Evolutionary conservation across 1,284 basidiomycete species (phyloP).

Genomic region (Coniferiporia sulphurascens): DNA sequence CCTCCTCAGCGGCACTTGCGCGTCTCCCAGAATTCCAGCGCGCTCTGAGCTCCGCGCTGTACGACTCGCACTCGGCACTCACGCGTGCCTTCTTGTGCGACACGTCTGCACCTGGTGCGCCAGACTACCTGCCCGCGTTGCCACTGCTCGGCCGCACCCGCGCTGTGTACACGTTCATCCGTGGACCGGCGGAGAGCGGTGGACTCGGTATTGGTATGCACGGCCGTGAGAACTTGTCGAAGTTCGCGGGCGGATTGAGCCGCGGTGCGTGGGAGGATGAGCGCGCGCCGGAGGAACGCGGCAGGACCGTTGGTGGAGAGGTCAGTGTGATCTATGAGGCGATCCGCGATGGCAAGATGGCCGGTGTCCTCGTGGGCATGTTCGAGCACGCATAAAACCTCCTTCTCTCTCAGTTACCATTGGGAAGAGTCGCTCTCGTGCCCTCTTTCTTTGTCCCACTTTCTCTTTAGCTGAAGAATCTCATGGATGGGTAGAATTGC

Average conservation of each 20-base stretch:
- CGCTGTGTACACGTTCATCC: constrained; percentile 66
- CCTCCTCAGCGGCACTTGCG: constrained; percentile 27
- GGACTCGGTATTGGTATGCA: constrained; percentile 69
- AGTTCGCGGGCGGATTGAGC: constrained; percentile 53
- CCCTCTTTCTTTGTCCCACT: neutral
- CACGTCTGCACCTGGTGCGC: constrained; percentile 40
- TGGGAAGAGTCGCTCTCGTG: neutral
- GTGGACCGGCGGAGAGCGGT: constrained; percentile 28
- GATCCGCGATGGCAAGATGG: constrained; percentile 69
- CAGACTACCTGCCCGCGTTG: constrained; percentile 55
- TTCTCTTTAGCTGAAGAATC: neutral
- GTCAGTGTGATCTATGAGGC: constrained; percentile 69
- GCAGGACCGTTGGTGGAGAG: constrained; percentile 60
- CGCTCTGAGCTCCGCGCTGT: constrained; percentile 25
- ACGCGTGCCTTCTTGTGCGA: constrained; percentile 35
- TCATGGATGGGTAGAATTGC: too few species aligned
- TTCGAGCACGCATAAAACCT: constrained; percentile 28
- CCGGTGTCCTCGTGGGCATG: constrained; percentile 48
- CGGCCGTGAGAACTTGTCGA: constrained; percentile 58
- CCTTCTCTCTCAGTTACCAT: too few species aligned
- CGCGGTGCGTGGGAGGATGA: constrained; percentile 26
- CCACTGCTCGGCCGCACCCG: constrained; percentile 58
- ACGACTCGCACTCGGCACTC: constrained; percentile 25
- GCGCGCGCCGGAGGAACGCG: constrained; percentile 22
- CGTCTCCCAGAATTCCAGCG: constrained; percentile 24